Evolutionary conservation across 495 filamentous ascomycete genomes (phyloP), one percentile per base, ranked within the genome.

Genomic region (Xylaria acuta): DNA sequence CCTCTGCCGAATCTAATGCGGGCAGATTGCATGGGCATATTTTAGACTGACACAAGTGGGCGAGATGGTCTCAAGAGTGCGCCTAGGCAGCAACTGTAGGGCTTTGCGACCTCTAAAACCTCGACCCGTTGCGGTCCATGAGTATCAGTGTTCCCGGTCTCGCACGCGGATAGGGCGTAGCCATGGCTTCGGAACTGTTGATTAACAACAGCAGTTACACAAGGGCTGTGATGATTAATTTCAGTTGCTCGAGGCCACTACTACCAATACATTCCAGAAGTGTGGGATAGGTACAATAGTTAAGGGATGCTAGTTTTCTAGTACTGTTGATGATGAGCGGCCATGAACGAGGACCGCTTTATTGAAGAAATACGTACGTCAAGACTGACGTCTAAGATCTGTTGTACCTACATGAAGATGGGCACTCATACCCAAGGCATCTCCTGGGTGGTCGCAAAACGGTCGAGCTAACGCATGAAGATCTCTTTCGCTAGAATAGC

Each of bases 391-490:
- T 22, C 32, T 5, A 45, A 45, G 6, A 51, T 20, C 40, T 64
- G 49, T 8, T 67, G 64, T 38, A 49, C 65, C 36, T 41, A 54
- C 47, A 54, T 54, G 60, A 41, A 56, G 36, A 36, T 56, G 43
- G 30, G 32, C 43, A 54, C 6, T 41, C 34, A 56, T 56, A 67
- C 30, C 18, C 32, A 67, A 56, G 34, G 43, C 45, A 22, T 4
- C 30, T 41, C 22, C 3, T 67, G n/a, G 30, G 36, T 40, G 49
- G 65, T 36, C 36, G 49, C 16, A 43, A 67, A 67, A 56, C 65
- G 34, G 65, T 67, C 49, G 49, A 67, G 64, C 64, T 67, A 67
- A 67, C 43, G 64, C 64, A 67, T 38, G 41, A 22, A 22, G 64
- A 67, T 67, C 64, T 25, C 22, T 27, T 1, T 53, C 32, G 27